Conservation (phyloP, 768 basidiomycete species). For the Tricholoma terreum region DNA sequence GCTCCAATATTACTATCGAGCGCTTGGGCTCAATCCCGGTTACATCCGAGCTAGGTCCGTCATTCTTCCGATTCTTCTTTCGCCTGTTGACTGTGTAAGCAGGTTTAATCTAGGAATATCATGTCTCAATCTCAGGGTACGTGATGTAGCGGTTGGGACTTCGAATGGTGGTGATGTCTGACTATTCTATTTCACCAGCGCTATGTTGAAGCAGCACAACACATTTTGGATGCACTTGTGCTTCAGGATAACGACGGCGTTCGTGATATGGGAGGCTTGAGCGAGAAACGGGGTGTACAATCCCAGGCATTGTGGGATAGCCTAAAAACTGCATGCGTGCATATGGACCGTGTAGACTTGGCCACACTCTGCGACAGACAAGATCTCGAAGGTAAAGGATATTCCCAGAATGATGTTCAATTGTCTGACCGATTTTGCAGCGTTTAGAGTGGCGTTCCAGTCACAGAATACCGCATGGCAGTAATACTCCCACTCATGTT, state of each 20-base stretch:
- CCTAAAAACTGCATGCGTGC: slow-evolving; percentile 76
- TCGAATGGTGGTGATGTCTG: background rate
- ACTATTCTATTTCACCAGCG: slow-evolving; percentile 41
- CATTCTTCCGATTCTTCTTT: background rate
- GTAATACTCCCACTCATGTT: too few species aligned
- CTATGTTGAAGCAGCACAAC: slow-evolving; percentile 82
- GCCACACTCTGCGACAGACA: slow-evolving; percentile 67
- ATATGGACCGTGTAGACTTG: slow-evolving; percentile 77
- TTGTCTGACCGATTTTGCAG: background rate
- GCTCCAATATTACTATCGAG: slow-evolving; percentile 81
- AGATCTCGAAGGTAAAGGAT: slow-evolving; percentile 58
- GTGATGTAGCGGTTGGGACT: slow-evolving; percentile 16
- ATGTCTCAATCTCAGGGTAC: slow-evolving; percentile 79
- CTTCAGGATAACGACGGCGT: slow-evolving; percentile 85
- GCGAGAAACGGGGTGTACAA: slow-evolving; percentile 66
- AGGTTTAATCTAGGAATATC: slow-evolving; percentile 95
- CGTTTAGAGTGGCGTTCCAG: slow-evolving; percentile 2
- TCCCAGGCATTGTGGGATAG: slow-evolving; percentile 85
- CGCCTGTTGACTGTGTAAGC: slow-evolving; percentile 3
- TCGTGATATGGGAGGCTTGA: slow-evolving; percentile 38
- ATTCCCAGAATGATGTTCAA: slow-evolving; percentile 1
- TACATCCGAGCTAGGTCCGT: slow-evolving; percentile 85
- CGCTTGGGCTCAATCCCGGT: slow-evolving; percentile 81
- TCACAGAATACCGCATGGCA: background rate
- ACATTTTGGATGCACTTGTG: slow-evolving; percentile 84